Conservation (phyloP, 495 filamentous ascomycete species). For the Aspergillus bertholletiae region DNA sequence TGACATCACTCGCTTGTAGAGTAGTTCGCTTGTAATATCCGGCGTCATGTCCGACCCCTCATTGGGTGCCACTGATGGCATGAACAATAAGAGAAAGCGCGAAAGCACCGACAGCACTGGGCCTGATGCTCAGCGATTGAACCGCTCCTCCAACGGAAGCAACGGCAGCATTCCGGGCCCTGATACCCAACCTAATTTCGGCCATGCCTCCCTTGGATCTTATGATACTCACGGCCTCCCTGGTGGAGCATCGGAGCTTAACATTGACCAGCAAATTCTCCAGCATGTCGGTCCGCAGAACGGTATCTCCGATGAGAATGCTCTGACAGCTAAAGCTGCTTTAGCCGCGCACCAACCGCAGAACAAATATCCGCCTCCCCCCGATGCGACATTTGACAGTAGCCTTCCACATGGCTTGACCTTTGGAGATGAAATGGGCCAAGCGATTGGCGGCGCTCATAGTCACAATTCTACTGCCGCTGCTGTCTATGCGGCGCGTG, state of each 20-base stretch:
- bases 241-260: conserved; percentile 34
- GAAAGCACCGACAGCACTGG: conserved; percentile 41
- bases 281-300: conserved; percentile 47
- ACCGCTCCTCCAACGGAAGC: conserved; percentile 43
- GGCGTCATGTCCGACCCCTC: conserved; percentile 41
- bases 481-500: conserved; percentile 45
- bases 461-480: conserved; percentile 45
- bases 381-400: conserved; percentile 40
- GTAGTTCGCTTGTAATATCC: conserved; percentile 4
- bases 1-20: conserved; percentile 11
- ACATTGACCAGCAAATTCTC: conserved; percentile 49
- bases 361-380: conserved; percentile 43
- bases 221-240: conserved; percentile 40
- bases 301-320: conserved; percentile 44
- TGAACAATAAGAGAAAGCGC: conserved; percentile 44
- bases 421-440: conserved; percentile 45
- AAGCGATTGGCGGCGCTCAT: conserved; percentile 34
- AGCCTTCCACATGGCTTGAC: conserved; percentile 38
- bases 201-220: conserved; percentile 32
- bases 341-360: conserved; percentile 43
- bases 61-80: conserved; percentile 35
- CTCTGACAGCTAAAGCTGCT: conserved; percentile 45
- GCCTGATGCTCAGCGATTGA: conserved; percentile 40
- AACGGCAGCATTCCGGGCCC: conserved; percentile 40
- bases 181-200: conserved; percentile 39